Evolutionary conservation across 169 alveolate species (phyloP).

Genomic region (Babesia caballi): DNA sequence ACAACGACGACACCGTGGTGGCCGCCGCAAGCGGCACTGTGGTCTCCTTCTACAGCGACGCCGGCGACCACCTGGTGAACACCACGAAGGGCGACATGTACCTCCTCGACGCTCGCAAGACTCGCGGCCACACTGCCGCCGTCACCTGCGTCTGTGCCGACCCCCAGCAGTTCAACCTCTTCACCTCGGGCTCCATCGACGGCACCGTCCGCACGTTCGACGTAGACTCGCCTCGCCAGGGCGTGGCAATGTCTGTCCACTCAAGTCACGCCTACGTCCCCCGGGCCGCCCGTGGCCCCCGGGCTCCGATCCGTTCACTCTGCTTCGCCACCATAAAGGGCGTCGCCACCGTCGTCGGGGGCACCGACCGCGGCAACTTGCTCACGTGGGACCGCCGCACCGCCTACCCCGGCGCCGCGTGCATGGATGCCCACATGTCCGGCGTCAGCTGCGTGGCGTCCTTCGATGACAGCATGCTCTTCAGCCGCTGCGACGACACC

Average conservation of each 20-base stretch:
- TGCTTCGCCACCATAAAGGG: slow-evolving; percentile 10
- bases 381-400: slow-evolving; percentile 55
- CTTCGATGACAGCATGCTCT: slow-evolving; percentile 23
- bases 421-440: slow-evolving; percentile 38
- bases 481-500: slow-evolving; percentile 18
- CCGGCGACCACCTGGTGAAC: slow-evolving; percentile 63
- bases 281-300: slow-evolving; percentile 23
- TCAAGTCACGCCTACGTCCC: slow-evolving; percentile 9
- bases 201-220: slow-evolving; percentile 73
- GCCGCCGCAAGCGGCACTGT: slow-evolving; percentile 58
- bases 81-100: slow-evolving; percentile 77
- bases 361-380: slow-evolving; percentile 40
- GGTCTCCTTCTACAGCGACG: slow-evolving; percentile 55
- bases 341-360: slow-evolving; percentile 22
- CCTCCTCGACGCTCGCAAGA: slow-evolving; percentile 69
- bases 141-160: slow-evolving; percentile 66
- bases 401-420: slow-evolving; percentile 3
- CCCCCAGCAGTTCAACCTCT: slow-evolving; percentile 50
- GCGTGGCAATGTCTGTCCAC: slow-evolving; percentile 53
- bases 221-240: slow-evolving; percentile 48
- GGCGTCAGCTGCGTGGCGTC: slow-evolving; percentile 18
- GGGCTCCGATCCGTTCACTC: slow-evolving; percentile 30
- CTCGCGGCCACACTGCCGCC: slow-evolving; percentile 71
- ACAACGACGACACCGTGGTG: slow-evolving; percentile 35
- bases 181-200: slow-evolving; percentile 69